Evolutionary conservation across 371 early-diverging fungal genomes (phyloP).

Genomic region (Mortierella sp.): DNA sequence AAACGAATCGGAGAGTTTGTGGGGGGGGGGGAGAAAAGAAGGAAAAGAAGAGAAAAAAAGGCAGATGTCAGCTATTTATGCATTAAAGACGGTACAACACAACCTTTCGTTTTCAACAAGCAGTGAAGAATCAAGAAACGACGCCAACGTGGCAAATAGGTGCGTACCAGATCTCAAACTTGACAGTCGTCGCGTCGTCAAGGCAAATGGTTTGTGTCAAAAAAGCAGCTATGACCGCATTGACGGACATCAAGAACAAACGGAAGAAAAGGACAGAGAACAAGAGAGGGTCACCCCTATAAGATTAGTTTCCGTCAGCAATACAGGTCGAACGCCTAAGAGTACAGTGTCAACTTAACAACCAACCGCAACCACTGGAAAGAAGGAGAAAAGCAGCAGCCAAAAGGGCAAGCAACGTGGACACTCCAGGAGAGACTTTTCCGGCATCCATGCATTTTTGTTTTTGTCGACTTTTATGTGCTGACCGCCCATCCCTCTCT

Average conservation of each 20-base stretch:
- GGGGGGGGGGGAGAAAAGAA: background rate
- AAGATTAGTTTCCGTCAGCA: background rate
- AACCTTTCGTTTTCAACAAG: background rate
- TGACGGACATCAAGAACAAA: background rate
- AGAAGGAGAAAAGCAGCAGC: background rate
- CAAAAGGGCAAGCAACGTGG: background rate
- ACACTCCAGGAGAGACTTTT: background rate
- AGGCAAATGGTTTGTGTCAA: conserved; percentile 80
- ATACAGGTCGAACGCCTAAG: background rate
- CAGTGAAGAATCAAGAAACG: background rate
- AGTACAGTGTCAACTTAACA: background rate
- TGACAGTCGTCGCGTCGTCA: conserved; percentile 81
- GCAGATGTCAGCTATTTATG: background rate
- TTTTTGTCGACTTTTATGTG: background rate
- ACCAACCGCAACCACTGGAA: background rate
- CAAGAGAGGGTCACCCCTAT: background rate
- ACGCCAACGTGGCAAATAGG: background rate
- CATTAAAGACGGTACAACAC: background rate
- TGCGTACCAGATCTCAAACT: conserved; percentile 89
- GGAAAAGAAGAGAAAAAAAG: background rate
- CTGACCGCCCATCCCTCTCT: background rate
- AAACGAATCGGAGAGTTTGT: background rate
- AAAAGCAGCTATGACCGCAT: conserved; percentile 79
- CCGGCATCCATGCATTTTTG: conserved; percentile 24
- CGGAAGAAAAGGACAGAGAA: too few relatives aligned